Evolutionary conservation across 164 flowering plant species (phyloP), one percentile per base, ranked within the genome.

Genomic region (Sextonia rubra): DNA sequence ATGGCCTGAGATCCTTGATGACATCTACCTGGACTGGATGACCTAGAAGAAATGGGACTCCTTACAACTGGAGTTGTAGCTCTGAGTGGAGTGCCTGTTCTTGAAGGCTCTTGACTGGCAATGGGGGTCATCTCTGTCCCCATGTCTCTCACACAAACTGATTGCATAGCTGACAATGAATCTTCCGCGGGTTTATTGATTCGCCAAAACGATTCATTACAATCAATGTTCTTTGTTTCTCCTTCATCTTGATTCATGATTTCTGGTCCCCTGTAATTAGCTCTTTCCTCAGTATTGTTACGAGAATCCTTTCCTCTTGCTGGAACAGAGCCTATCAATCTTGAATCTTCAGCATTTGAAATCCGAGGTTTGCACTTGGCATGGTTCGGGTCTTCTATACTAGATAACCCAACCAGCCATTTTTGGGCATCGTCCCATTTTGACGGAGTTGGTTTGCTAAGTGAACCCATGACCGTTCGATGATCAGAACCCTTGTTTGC

Each of bases 391-490:
- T 89, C 90, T 18, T 23, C 70, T 11, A 66, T 71, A 37, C 71
- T 84, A 64, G 98, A 88, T 23, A 92, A 73, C 22, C 94, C 93
- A 22, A 85, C 89, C 3, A 94, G 83, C 99, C 99, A 94, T 74
- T 91, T 92, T 72, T 92, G 97, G 14, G 99, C 99, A 78, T 94
- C 98, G 69, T 94, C 99, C 99, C 99, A 94, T 78, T 94, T 94
- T 0, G 97, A 94, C 49, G 99, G 96, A 9, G 98, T 83, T 0
- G 93, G 97, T 72, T 92, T 92, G 24, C 62, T 69, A 22, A 69
- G 52, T 15, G 72, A 69, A 22, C 92, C 92, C 48, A 89, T 69
- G 2, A 86, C 87, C 3, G 82, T 80, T 49, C 92, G 81, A 60
- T 88, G 88, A 77, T 81, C 88, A 52, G 85, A 77, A 62, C 49